phyloP scores from a whole-genome alignment of 805 yeast species.

The Yamadazyma akitaensis region DNA sequence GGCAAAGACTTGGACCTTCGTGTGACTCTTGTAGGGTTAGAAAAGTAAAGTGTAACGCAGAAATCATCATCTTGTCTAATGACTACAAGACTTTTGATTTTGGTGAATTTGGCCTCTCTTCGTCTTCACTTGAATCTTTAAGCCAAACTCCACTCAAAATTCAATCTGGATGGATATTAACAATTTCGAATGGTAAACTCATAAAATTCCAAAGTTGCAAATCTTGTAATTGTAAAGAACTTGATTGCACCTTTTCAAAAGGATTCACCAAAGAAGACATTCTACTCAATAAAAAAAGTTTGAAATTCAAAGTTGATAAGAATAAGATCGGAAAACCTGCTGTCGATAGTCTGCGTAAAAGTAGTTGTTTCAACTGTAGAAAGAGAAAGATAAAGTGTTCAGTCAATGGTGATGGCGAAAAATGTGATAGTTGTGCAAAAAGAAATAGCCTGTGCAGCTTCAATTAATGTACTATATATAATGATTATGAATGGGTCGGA shows the following conservation, averaged over 20 bases:
- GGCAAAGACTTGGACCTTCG: slow-evolving; percentile 73
- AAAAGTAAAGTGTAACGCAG: slow-evolving; percentile 74
- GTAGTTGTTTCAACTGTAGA: slow-evolving; percentile 39
- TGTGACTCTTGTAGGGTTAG: slow-evolving; percentile 69
- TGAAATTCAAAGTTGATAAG: slow-evolving; percentile 9
- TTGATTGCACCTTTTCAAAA: slow-evolving; percentile 54
- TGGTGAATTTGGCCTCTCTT: slow-evolving; percentile 1
- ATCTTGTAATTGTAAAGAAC: slow-evolving; percentile 47
- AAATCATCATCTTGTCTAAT: slow-evolving; percentile 39
- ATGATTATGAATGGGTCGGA: background rate
- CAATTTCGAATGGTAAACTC: slow-evolving; percentile 27
- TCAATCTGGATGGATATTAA: slow-evolving; percentile 9
- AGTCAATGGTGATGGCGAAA: slow-evolving; percentile 23
- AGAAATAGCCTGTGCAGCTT: slow-evolving; percentile 35
- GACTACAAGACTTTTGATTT: slow-evolving; percentile 4
- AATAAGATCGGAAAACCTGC: slow-evolving; percentile 10
- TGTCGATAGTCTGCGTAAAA: slow-evolving; percentile 24
- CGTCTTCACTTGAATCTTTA: slow-evolving; percentile 2
- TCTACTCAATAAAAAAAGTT: slow-evolving; percentile 25
- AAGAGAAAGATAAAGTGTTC: slow-evolving; percentile 44
- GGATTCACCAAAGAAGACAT: slow-evolving; percentile 67
- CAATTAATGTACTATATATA: slow-evolving; percentile 4
- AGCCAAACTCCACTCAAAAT: background rate
- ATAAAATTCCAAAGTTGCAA: slow-evolving; percentile 54
- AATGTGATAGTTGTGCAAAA: slow-evolving; percentile 41